These are phyloP conservation scores for Botrytis aclada DNA, from an alignment of 2,329 filamentous ascomycete genomes.

Conservation along the genomic window DNA sequence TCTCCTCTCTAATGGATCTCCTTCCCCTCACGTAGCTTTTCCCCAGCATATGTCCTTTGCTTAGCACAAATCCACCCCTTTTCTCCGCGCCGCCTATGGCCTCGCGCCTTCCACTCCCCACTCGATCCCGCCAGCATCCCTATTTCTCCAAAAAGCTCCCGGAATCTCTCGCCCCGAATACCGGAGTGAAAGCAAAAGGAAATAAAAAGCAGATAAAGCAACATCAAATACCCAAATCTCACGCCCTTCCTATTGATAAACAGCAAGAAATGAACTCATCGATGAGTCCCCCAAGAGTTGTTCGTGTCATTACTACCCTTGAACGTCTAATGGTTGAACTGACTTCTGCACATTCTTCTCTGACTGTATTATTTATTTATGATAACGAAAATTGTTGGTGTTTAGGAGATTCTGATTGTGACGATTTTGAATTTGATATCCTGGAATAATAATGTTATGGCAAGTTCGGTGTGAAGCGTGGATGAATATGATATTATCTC, in stretches of 20 bases:
- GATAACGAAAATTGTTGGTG: not conserved
- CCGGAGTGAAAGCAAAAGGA: not conserved
- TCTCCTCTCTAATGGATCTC: not conserved
- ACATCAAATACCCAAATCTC: not conserved
- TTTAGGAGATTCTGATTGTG: not conserved
- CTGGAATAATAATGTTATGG: not conserved
- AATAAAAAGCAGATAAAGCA: not conserved
- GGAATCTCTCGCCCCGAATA: not conserved
- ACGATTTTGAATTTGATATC: not conserved
- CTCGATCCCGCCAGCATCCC: not conserved
- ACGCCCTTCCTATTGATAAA: not conserved
- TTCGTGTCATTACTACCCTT: slow-evolving; percentile 15
- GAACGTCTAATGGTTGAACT: slow-evolving; percentile 9
- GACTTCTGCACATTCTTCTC: slow-evolving; percentile 1
- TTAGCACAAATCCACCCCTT: not conserved
- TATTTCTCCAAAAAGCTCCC: not conserved
- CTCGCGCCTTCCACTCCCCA: not conserved
- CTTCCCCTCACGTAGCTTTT: not conserved
- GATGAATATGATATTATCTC: not conserved
- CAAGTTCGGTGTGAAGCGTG: not conserved
- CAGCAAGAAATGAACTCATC: slow-evolving; percentile 12
- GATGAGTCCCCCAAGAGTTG: slow-evolving; percentile 6
- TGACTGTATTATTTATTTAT: not conserved
- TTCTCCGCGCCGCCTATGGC: not conserved
- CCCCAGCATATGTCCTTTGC: not conserved